phyloP scores from a whole-genome alignment of 192 early-diverging fungal genomes.

The Martensiomyces pterosporus region DNA sequence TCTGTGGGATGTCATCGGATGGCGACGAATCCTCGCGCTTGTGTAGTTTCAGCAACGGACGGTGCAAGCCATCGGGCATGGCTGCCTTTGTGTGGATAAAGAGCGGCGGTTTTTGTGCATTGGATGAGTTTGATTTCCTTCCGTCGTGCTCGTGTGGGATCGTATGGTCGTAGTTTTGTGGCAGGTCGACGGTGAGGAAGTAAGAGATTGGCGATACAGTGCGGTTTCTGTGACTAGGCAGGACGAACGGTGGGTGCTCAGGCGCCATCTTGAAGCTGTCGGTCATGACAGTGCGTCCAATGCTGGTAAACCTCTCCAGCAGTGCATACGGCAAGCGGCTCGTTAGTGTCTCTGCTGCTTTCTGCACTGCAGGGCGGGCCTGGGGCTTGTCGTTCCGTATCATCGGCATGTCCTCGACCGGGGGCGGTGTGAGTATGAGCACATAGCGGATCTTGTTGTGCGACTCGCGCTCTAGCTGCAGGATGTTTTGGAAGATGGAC shows the following conservation, averaged over 20 bases:
- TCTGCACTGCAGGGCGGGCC: conserved; percentile 11
- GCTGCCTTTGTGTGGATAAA: conserved; percentile 3
- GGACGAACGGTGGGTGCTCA: conserved; percentile 11
- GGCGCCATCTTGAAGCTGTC: conserved; percentile 14
- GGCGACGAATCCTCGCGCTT: conserved; percentile 6
- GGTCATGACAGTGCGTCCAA: conserved; percentile 21
- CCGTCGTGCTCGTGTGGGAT: conserved; percentile 47
- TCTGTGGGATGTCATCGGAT: neutral
- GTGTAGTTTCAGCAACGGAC: conserved; percentile 8
- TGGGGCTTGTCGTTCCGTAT: conserved; percentile 19
- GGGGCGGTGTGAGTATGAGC: conserved; percentile 40
- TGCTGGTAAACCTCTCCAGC: conserved; percentile 12
- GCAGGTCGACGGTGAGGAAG: conserved; percentile 34
- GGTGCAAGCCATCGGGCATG: conserved; percentile 4
- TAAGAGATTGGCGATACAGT: conserved; percentile 29
- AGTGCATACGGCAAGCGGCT: conserved; percentile 27
- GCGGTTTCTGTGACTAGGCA: conserved; percentile 31
- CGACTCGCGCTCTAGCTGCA: conserved; percentile 50
- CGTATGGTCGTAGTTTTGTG: conserved; percentile 30
- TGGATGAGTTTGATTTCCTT: neutral
- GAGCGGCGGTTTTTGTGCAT: neutral
- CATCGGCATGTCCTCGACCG: conserved; percentile 45
- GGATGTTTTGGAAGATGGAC: conserved; percentile 34
- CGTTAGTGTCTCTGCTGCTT: conserved; percentile 8
- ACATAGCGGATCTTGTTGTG: conserved; percentile 36